A percentile compares a stretch with the other conserved stretches of the same genome.
phyloP scores from a whole-genome alignment of 176 grass and related monocot genomes.

The Eleusine coracana region DNA sequence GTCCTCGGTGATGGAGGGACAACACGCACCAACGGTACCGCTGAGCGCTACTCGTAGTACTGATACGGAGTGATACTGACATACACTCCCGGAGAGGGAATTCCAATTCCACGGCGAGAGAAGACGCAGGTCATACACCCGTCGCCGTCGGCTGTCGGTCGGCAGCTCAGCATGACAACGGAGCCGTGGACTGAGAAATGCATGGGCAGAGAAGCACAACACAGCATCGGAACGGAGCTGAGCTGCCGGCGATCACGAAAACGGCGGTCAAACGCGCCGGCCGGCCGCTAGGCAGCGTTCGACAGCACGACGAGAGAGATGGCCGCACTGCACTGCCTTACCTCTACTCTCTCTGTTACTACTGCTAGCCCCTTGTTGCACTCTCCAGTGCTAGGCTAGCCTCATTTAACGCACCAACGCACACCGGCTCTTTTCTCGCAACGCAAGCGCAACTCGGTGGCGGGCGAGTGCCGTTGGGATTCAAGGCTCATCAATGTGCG shows the following conservation, averaged over 20 bases:
- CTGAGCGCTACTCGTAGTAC: background rate
- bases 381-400: background rate
- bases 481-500: constrained; percentile 52
- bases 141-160: background rate
- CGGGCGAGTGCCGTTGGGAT: background rate
- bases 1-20: background rate
- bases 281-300: background rate
- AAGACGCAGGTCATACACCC: background rate
- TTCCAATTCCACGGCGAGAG: background rate
- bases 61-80: too few species aligned
- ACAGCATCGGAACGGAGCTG: background rate
- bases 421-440: background rate
- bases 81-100: background rate
- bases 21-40: background rate
- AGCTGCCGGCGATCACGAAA: constrained; percentile 5
- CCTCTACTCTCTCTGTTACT: too few species aligned
- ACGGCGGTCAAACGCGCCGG: background rate
- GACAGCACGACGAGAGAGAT: background rate
- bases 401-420: constrained; percentile 18
- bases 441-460: background rate
- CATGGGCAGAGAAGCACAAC: background rate
- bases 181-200: too few species aligned
- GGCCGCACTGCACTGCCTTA: background rate
- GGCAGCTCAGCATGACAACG: background rate
- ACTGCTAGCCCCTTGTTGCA: background rate